Percentiles rank a stretch among this genome's conserved stretches.
Conservation (phyloP, 345 rosid species). For the Populus tremula region DNA sequence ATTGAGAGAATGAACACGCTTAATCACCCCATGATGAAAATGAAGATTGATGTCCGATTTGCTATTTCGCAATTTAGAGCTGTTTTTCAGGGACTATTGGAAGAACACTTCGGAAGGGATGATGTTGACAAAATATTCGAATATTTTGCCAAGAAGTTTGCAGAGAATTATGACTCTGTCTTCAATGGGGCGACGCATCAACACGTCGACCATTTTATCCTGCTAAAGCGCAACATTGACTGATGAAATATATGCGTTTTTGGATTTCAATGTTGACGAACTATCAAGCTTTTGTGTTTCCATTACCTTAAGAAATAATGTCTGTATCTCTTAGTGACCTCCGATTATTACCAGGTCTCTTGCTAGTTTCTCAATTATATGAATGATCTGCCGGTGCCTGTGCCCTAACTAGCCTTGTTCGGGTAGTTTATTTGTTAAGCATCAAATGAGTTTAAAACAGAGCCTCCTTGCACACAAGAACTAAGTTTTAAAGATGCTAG, state of each 20-base stretch:
- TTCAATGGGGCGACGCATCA: background rate
- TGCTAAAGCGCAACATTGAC: background rate
- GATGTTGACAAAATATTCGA: slow-evolving; percentile 4
- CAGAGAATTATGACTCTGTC: background rate
- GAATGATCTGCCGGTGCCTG: too few relatives aligned
- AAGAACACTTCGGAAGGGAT: slow-evolving; percentile 20
- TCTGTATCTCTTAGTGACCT: too few relatives aligned
- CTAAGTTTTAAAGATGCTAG: too few relatives aligned
- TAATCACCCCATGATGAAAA: background rate
- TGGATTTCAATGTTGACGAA: background rate
- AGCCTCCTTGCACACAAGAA: too few relatives aligned
- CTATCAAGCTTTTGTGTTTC: too few relatives aligned
- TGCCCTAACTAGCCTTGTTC: too few relatives aligned
- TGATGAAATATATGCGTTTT: background rate
- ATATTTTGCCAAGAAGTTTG: background rate
- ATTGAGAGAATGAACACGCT: slow-evolving; percentile 22
- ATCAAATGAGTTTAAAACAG: too few relatives aligned
- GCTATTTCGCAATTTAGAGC: background rate
- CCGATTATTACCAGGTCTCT: too few relatives aligned
- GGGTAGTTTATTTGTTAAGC: too few relatives aligned
- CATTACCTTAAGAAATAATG: too few relatives aligned
- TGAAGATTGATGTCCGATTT: background rate
- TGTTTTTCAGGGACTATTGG: slow-evolving; percentile 7
- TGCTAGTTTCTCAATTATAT: too few relatives aligned
- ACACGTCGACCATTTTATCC: background rate